Conservation (phyloP, 108 stramenopile species). For the Skeletonema menzelii region DNA sequence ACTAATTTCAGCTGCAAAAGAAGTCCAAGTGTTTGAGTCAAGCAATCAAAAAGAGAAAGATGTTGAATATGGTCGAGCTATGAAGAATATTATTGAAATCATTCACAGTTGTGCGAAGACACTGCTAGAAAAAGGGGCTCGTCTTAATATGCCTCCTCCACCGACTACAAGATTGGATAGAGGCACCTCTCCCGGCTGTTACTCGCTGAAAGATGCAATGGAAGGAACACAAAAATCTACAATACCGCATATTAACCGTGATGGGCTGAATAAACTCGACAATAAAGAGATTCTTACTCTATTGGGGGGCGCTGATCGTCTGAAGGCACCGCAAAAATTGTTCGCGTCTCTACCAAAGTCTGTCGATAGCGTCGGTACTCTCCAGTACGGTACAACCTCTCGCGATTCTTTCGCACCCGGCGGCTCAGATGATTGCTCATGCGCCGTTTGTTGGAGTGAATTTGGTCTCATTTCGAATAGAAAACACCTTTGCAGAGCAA, state of each 20-base stretch:
- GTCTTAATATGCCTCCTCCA: conserved; percentile 59
- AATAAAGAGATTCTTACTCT: conserved; percentile 49
- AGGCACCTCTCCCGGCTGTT: conserved; percentile 26
- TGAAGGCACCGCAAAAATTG: conserved; percentile 28
- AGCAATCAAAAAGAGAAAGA: conserved; percentile 28
- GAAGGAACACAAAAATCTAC: not conserved
- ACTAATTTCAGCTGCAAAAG: conserved; percentile 50
- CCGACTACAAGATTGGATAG: conserved; percentile 49
- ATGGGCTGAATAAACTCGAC: conserved; percentile 46
- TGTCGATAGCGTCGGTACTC: conserved; percentile 6
- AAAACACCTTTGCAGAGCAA: conserved; percentile 72
- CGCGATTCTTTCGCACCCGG: conserved; percentile 63
- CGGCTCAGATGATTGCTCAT: conserved; percentile 70
- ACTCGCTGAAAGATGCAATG: conserved; percentile 11
- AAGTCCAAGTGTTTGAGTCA: not conserved
- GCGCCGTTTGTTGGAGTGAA: conserved; percentile 83
- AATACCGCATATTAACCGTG: conserved; percentile 26
- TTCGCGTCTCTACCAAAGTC: conserved; percentile 35
- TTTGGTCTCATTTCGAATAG: conserved; percentile 79
- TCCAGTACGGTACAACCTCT: conserved; percentile 32
- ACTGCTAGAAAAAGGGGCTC: conserved; percentile 60
- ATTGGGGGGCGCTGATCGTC: conserved; percentile 53
- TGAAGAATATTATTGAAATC: conserved; percentile 23
- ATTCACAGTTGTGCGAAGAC: conserved; percentile 47
- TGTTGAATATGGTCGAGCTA: conserved; percentile 25